Evolutionary conservation across 768 basidiomycete species (phyloP).

Genomic region (Pleurotus citrinopileatus): DNA sequence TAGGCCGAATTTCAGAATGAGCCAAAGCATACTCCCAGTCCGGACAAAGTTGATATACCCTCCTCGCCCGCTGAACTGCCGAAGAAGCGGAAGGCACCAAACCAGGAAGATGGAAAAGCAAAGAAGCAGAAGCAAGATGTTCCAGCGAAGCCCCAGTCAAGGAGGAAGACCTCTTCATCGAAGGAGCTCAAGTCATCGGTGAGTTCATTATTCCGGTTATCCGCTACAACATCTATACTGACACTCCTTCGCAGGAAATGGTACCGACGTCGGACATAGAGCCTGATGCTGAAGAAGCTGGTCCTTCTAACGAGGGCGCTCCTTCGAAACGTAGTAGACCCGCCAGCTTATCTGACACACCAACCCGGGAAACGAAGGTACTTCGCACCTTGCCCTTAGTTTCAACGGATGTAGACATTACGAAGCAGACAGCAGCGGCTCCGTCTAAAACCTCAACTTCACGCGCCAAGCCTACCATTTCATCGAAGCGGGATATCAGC

Average conservation of each 20-base stretch:
- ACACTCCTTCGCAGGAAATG: conserved; percentile 19
- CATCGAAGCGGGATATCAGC: too few relatives aligned
- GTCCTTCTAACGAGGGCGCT: conserved; percentile 1
- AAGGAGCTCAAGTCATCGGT: conserved; percentile 38
- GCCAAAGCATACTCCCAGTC: background rate
- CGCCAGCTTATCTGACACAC: background rate
- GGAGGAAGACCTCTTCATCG: background rate
- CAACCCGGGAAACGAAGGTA: conserved; percentile 1
- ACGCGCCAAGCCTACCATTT: background rate
- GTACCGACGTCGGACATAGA: conserved; percentile 41
- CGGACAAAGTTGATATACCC: conserved; percentile 6
- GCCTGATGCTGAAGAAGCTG: conserved; percentile 12
- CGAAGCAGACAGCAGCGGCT: conserved; percentile 3
- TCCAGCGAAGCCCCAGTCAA: conserved; percentile 4
- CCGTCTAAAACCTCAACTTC: background rate
- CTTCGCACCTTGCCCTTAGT: background rate
- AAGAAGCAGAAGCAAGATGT: conserved; percentile 16
- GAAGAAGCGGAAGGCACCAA: conserved; percentile 6
- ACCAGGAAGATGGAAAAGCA: conserved; percentile 11
- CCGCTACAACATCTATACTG: background rate
- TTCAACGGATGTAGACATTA: background rate
- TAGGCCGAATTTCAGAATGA: background rate
- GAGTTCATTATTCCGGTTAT: conserved; percentile 7
- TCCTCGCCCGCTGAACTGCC: background rate
- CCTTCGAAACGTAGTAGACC: background rate